Evolutionary conservation across 257 asterid genomes (phyloP).

Genomic region (Fraxinus americana): DNA sequence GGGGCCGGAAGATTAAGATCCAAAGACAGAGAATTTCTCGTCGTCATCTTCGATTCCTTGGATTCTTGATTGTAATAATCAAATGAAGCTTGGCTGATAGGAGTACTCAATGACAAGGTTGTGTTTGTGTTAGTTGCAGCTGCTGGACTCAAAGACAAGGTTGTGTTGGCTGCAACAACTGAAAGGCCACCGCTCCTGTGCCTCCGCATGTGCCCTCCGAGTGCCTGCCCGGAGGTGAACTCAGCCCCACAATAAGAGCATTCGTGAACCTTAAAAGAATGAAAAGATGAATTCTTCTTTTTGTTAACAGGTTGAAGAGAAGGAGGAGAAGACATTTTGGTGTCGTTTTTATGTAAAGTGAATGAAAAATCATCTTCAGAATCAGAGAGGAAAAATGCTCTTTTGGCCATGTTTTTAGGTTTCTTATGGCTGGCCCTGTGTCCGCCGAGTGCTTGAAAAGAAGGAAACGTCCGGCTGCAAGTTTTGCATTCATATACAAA

Average conservation of each 20-base stretch:
- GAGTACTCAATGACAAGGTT: conserved; percentile 17
- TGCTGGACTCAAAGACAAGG: conserved; percentile 11
- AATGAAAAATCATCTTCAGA: conserved; percentile 47
- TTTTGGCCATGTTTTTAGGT: conserved; percentile 38
- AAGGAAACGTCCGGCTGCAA: conserved; percentile 53
- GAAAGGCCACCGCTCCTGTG: conserved; percentile 33
- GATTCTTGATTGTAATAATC: conserved; percentile 8
- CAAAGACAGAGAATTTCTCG: conserved; percentile 26
- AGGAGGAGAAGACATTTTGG: conserved; percentile 36
- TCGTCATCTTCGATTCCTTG: conserved; percentile 14
- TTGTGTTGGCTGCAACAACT: conserved; percentile 3
- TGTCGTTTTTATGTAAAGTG: conserved; percentile 20
- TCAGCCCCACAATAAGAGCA: conserved; percentile 68
- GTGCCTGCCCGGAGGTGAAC: conserved; percentile 69
- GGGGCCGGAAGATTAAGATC: conserved; percentile 27
- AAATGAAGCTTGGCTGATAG: conserved; percentile 10
- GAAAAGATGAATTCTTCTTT: conserved; percentile 31
- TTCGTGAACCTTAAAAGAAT: conserved; percentile 50
- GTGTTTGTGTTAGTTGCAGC: conserved; percentile 10
- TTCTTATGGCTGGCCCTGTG: conserved; percentile 76
- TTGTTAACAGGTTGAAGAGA: conserved; percentile 47
- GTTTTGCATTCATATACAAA: conserved; percentile 66
- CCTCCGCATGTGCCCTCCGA: conserved; percentile 76
- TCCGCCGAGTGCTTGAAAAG: conserved; percentile 80
- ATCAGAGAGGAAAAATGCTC: conserved; percentile 24